Evolutionary conservation across 352 stramenopile species (phyloP).

Genomic region (Globisporangium middletonii): DNA sequence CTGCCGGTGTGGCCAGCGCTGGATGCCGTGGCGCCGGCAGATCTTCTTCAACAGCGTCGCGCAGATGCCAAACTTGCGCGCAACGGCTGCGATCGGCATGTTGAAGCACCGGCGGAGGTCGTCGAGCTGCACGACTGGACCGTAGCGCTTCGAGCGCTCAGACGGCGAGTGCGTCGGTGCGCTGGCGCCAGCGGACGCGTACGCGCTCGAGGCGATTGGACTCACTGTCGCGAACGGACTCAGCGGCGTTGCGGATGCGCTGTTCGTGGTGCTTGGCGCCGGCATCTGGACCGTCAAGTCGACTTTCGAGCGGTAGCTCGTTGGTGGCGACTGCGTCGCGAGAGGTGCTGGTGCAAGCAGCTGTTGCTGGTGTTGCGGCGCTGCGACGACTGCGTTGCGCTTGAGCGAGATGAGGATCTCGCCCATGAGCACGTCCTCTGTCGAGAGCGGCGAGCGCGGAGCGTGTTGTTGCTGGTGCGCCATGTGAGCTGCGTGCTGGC

Average conservation of each 20-base stretch:
- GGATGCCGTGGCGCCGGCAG: slow-evolving; percentile 73
- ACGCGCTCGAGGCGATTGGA: slow-evolving; percentile 35
- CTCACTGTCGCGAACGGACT: slow-evolving; percentile 29
- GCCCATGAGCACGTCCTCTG: slow-evolving; percentile 64
- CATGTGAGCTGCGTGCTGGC: slow-evolving; percentile 2
- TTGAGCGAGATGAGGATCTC: slow-evolving; percentile 81
- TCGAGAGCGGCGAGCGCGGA: slow-evolving; percentile 21
- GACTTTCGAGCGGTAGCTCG: slow-evolving; percentile 42
- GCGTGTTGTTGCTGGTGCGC: slow-evolving; percentile 1
- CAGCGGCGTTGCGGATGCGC: background rate
- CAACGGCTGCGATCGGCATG: slow-evolving; percentile 77
- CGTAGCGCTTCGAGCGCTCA: slow-evolving; percentile 51
- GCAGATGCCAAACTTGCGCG: slow-evolving; percentile 81
- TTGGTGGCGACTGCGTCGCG: slow-evolving; percentile 1
- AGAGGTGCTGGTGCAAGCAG: background rate
- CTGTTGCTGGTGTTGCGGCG: background rate
- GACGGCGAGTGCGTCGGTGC: slow-evolving; percentile 23
- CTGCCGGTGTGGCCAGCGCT: slow-evolving; percentile 79
- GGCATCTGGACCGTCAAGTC: slow-evolving; percentile 41
- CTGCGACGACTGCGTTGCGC: slow-evolving; percentile 25
- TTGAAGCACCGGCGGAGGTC: slow-evolving; percentile 78
- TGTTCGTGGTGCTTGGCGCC: slow-evolving; percentile 1
- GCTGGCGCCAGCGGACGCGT: slow-evolving; percentile 9
- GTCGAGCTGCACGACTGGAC: slow-evolving; percentile 63
- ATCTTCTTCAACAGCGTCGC: slow-evolving; percentile 85